These are phyloP conservation scores for Wickerhamiella allomyrinae DNA, from an alignment of 805 yeast species.

Conservation along the genomic window DNA sequence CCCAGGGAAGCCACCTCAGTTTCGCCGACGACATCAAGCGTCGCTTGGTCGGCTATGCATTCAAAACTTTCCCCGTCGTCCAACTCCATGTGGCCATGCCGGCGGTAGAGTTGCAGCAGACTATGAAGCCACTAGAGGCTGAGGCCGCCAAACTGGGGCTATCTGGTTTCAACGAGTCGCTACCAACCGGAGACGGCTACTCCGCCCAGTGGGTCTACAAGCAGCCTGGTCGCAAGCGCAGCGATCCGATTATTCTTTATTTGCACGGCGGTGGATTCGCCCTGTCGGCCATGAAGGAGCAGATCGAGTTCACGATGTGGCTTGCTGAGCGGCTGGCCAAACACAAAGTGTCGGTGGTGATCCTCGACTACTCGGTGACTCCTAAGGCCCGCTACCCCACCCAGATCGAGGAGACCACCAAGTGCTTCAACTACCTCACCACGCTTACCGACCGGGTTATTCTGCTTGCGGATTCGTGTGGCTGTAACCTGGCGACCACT, in stretches of 20 bases:
- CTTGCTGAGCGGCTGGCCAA: constrained; percentile 6
- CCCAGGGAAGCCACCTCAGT: background rate
- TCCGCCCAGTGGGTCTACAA: constrained; percentile 18
- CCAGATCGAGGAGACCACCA: constrained; percentile 20
- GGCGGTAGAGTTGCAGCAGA: background rate
- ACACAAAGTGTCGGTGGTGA: constrained; percentile 13
- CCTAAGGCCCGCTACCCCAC: constrained; percentile 17
- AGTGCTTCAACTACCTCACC: constrained; percentile 13
- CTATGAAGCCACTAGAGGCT: background rate
- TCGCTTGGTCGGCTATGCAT: background rate
- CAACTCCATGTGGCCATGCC: background rate
- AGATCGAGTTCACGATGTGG: constrained; percentile 7
- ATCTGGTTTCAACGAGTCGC: background rate
- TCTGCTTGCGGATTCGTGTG: constrained; percentile 24
- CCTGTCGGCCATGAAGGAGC: constrained; percentile 13
- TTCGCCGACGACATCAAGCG: background rate
- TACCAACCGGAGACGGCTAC: constrained; percentile 8
- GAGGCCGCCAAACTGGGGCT: background rate
- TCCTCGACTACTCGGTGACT: constrained; percentile 22
- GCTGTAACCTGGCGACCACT: constrained; percentile 20
- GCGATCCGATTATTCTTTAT: constrained; percentile 19
- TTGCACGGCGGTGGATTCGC: constrained; percentile 20
- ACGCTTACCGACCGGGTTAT: constrained; percentile 13
- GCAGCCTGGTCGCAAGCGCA: constrained; percentile 11
- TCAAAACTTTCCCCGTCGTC: background rate